Evolutionary conservation across 2,329 filamentous ascomycete species (phyloP).

Genomic region (Ophiostoma australiae): DNA sequence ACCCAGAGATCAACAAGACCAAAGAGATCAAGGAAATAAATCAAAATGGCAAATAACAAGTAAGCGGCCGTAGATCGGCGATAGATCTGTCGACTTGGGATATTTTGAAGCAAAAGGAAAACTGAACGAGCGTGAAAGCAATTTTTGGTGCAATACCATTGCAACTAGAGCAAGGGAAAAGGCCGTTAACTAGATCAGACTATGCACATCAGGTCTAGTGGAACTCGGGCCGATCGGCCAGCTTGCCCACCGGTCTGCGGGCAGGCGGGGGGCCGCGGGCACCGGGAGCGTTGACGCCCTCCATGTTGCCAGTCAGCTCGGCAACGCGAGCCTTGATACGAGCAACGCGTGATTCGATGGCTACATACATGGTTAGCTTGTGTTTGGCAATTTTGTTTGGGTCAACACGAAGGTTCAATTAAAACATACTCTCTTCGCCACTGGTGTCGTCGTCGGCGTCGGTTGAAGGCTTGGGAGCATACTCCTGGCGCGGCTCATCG

Average conservation of each 20-base stretch:
- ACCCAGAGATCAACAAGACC: neutral
- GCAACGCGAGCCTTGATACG: conserved; percentile 97
- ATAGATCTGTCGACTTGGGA: neutral
- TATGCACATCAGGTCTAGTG: neutral
- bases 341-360: conserved; percentile 92
- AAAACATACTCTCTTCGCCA: conserved; percentile 80
- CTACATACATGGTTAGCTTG: conserved; percentile 47
- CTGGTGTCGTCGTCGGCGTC: conserved; percentile 83
- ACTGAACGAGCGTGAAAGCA: neutral
- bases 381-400: neutral
- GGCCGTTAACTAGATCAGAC: neutral
- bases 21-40: neutral
- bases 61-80: neutral
- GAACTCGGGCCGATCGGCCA: conserved; percentile 7
- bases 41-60: neutral
- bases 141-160: neutral
- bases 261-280: conserved; percentile 35
- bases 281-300: conserved; percentile 45
- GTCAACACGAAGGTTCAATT: neutral
- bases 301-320: conserved; percentile 83
- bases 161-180: neutral
- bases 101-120: neutral
- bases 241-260: neutral
- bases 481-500: conserved; percentile 58
- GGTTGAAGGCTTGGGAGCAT: conserved; percentile 47